Evolutionary conservation across 2,329 filamentous ascomycete species (phyloP), one percentile per base, ranked within the genome.

Genomic region (Fragosphaeria purpurea): DNA sequence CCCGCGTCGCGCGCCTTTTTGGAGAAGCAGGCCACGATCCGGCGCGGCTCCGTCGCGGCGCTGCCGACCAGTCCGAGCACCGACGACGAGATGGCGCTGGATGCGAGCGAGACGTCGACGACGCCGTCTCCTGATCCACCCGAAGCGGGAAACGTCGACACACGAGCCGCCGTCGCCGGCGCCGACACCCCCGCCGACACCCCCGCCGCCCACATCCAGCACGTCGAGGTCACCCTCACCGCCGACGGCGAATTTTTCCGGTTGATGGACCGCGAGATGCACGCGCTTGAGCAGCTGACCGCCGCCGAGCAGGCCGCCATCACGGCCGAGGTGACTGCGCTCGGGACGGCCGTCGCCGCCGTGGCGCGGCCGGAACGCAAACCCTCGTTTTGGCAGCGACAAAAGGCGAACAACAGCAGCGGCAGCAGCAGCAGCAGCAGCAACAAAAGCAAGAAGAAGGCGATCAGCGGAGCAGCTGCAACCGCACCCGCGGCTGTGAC

Each of bases 231-330:
- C 6, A 85, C 87, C 13, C 70, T 95, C 3, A 79, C 80, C 2
- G 87, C 87, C 31, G 88, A 93, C 60, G 75, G 76, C 22, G 80
- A 89, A 61, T 95, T 95, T 65, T 94, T 95, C 64, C 75, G 80
- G 33, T 79, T 85, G 41, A 75, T 95, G 7, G 81, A 86, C 59
- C 77, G 72, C 42, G 86, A 91, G 61, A 76, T 94, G 12, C 76
- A 75, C 30, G 77, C 78, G 43, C 70, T 95, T 4, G 85, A 87
- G 56, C 70, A 70, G 0, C 70, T 94, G 4, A 85, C 90, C 55
- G 70, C 73, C 39, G 68, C 75, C 42, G 85, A 94, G 62, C 76
- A 85, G 58, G 69, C 73, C 52, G 73, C 74, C 41, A 75, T 95
- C 61, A 77, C 75, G 44, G 62, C 64, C 5, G 75, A 87, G 53